These are phyloP conservation scores for Penicillium bialowiezense DNA, from an alignment of 495 filamentous ascomycete species.

Conservation along the genomic window DNA sequence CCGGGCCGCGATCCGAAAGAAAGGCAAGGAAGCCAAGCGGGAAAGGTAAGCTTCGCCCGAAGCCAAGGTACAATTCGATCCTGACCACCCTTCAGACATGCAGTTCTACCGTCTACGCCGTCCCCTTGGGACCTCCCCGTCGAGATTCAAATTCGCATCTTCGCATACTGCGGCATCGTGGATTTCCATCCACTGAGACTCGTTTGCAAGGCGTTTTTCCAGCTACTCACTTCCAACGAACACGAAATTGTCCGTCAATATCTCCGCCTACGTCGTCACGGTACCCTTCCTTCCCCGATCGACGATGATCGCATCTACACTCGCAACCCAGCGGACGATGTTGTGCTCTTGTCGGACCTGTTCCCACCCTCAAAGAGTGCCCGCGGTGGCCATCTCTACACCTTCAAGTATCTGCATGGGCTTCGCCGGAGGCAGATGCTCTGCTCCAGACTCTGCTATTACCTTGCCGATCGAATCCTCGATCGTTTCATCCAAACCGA, in stretches of 20 bases:
- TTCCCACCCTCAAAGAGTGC: conserved; percentile 45
- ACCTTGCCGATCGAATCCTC: conserved; percentile 44
- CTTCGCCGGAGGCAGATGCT: conserved; percentile 39
- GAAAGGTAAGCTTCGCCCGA: conserved; percentile 13
- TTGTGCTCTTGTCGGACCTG: conserved; percentile 44
- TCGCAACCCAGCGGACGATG: conserved; percentile 45
- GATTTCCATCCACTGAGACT: conserved; percentile 40
- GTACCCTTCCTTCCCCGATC: conserved; percentile 44
- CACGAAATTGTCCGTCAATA: conserved; percentile 41
- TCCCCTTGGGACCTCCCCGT: conserved; percentile 44
- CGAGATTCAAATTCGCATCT: conserved; percentile 46
- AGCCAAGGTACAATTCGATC: no score
- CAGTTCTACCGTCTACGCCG: conserved; percentile 16
- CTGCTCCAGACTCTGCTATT: conserved; percentile 41
- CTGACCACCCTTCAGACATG: background rate
- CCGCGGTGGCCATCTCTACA: conserved; percentile 44
- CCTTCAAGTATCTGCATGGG: conserved; percentile 40
- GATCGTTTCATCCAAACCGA: conserved; percentile 37
- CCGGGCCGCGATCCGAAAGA: conserved; percentile 34
- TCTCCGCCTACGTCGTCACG: conserved; percentile 43
- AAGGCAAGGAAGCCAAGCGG: conserved; percentile 21
- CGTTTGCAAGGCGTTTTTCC: conserved; percentile 38
- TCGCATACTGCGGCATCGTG: conserved; percentile 37
- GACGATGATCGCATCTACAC: conserved; percentile 39
- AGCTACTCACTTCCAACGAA: conserved; percentile 38